Evolutionary conservation across 2,329 filamentous ascomycete genomes (phyloP), one percentile per base, ranked within the genome.

Genomic region (Ophiostoma perfectum): DNA sequence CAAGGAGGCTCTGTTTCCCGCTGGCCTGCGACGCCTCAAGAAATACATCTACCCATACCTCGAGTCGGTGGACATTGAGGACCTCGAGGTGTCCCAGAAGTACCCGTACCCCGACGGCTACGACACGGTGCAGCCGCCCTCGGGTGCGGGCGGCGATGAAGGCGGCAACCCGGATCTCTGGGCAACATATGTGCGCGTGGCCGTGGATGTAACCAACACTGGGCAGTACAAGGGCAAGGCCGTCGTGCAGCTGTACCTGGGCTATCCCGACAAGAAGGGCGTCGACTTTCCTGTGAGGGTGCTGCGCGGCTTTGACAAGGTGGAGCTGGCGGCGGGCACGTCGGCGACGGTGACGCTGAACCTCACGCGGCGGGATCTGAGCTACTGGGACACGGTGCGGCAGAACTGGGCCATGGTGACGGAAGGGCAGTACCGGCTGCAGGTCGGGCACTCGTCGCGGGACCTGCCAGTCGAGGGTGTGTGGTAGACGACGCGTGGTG

Each of bases 41-140:
- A 90, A 90, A 73, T 92, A 89, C 76, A 84, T 93, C 67, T 93
- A 93, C 75, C 89, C 90, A 0, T 93, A 91, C 76, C 81, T 92
- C 38, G 76, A 81, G 7, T 81, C 78, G 0, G 74, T 81, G 9
- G 80, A 84, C 14, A 82, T 83, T 6, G 77, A 81, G 11, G 82
- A 83, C 12, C 77, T 80, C 41, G 75, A 45, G 39, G 41, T 76
- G 3, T 12, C 58, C 0, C 73, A 75, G 4, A 72, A 74, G 0
- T 83, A 83, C 71, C 78, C 79, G 0, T 89, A 84, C 73, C 88
- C 83, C 1, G 79, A 79, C 1, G 87, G 82, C 41, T 91, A 86
- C 77, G 78, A 82, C 72, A 76, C 76, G 18, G 73, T 73, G 2
- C 83, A 83, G 65, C 74, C 79, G 0, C 80, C 77, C 0, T 91